phyloP scores from a whole-genome alignment of 2,329 filamentous ascomycete species.

The Aspergillus clavatus region DNA sequence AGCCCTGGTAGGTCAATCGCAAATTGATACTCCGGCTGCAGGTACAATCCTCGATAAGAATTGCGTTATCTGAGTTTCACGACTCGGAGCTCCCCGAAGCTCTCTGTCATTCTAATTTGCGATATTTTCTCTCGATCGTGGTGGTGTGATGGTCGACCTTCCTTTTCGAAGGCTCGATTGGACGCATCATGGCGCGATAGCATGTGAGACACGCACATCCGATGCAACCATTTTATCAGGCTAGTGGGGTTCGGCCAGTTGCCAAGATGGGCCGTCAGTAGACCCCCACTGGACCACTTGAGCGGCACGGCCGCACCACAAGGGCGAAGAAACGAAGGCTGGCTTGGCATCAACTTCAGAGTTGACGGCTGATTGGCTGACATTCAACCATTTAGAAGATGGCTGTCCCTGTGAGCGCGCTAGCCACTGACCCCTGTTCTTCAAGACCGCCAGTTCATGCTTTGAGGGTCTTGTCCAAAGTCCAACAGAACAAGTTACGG shows the following conservation, averaged over 20 bases:
- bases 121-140: neutral
- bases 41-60: constrained; percentile 5
- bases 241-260: constrained; percentile 4
- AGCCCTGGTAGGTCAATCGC: neutral
- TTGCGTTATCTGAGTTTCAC: neutral
- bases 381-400: constrained; percentile 1
- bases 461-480: neutral
- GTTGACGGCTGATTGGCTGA: constrained; percentile 2
- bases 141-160: neutral
- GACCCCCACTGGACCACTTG: neutral
- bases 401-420: constrained; percentile 1
- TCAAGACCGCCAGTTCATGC: neutral
- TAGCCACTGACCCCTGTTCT: neutral
- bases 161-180: constrained; percentile 2
- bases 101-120: neutral
- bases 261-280: neutral
- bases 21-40: neutral
- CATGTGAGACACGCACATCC: constrained; percentile 14
- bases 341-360: constrained; percentile 1
- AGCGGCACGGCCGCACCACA: neutral
- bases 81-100: constrained; percentile 3
- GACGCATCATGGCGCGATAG: constrained; percentile 7
- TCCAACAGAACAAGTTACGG: neutral
- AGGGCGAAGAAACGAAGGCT: neutral
- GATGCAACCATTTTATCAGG: constrained; percentile 16